phyloP scores from a whole-genome alignment of 2,329 filamentous ascomycete genomes.

The Fusarium pseudograminearum region DNA sequence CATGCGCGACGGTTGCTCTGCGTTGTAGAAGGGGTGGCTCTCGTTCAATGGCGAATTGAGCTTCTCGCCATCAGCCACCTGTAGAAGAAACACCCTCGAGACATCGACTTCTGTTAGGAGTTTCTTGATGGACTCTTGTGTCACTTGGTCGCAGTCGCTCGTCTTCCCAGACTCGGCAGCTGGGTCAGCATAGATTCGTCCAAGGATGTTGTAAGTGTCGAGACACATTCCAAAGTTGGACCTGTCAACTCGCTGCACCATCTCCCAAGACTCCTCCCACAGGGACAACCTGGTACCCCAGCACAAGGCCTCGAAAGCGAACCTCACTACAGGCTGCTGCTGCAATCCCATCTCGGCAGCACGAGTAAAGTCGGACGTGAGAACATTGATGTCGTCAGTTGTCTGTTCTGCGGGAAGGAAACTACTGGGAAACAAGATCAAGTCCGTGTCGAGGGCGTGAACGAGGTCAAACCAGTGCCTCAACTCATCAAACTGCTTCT shows the following conservation, averaged over 20 bases:
- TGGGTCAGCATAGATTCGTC: conserved; percentile 77
- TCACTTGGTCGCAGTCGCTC: conserved; percentile 65
- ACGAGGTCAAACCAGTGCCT: conserved; percentile 77
- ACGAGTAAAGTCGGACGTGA: conserved; percentile 71
- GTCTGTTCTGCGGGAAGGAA: conserved; percentile 67
- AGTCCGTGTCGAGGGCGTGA: conserved; percentile 72
- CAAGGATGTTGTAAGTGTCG: conserved; percentile 83
- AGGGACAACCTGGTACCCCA: conserved; percentile 78
- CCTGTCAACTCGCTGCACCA: conserved; percentile 73
- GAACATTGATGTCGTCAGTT: conserved; percentile 63
- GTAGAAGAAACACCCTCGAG: conserved; percentile 78
- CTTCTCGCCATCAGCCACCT: conserved; percentile 79
- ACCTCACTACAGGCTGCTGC: conserved; percentile 69
- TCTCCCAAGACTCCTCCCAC: conserved; percentile 79
- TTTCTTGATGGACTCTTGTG: conserved; percentile 65
- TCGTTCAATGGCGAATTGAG: conserved; percentile 70
- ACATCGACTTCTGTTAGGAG: conserved; percentile 69
- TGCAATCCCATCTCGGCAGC: conserved; percentile 75
- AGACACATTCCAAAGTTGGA: conserved; percentile 81
- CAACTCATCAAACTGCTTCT: conserved; percentile 70
- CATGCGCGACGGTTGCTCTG: conserved; percentile 67
- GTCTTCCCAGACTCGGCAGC: conserved; percentile 63
- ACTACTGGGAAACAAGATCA: conserved; percentile 80
- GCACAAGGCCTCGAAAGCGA: conserved; percentile 79
- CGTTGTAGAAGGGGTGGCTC: conserved; percentile 53